phyloP scores from a whole-genome alignment of 805 yeast genomes.

The Limtongozyma cylindracea region DNA sequence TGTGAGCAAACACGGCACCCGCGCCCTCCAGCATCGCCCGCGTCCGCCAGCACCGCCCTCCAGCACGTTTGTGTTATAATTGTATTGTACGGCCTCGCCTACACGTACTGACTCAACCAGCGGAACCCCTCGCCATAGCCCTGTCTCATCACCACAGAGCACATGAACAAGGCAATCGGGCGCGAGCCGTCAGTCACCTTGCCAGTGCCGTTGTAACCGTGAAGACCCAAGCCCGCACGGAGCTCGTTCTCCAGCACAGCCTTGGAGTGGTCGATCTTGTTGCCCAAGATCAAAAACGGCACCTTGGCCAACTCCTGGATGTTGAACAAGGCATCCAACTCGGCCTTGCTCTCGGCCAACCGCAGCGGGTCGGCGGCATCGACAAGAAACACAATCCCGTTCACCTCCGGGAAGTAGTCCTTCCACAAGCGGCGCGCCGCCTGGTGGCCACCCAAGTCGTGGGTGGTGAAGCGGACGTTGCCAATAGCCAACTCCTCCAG shows the following conservation, averaged over 20 bases:
- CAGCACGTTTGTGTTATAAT: no score
- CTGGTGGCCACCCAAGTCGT: constrained; percentile 95
- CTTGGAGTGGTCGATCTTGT: constrained; percentile 82
- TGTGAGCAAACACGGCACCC: no score
- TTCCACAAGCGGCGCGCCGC: constrained; percentile 99
- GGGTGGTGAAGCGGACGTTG: constrained; percentile 87
- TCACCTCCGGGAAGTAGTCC: constrained; percentile 97
- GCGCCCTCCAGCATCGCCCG: no score
- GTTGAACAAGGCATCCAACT: constrained; percentile 75
- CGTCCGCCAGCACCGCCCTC: no score
- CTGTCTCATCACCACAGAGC: constrained; percentile 94
- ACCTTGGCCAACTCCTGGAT: constrained; percentile 79
- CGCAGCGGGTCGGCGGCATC: constrained; percentile 96
- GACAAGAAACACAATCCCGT: constrained; percentile 87
- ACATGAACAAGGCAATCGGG: constrained; percentile 93
- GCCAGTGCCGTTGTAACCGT: constrained; percentile 68
- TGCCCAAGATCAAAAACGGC: constrained; percentile 86
- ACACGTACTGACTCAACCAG: constrained; percentile 40
- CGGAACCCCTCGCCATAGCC: constrained; percentile 40
- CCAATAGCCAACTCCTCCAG: constrained; percentile 96
- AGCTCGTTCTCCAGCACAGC: constrained; percentile 93
- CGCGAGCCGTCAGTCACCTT: constrained; percentile 48
- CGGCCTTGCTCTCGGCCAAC: constrained; percentile 84
- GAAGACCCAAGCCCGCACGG: constrained; percentile 71
- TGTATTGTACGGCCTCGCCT: constrained; percentile 1